A percentile compares a stretch with the other conserved stretches of the same genome.
Evolutionary conservation across 257 asterid genomes (phyloP).

Genomic region (Primulina eburnea): DNA sequence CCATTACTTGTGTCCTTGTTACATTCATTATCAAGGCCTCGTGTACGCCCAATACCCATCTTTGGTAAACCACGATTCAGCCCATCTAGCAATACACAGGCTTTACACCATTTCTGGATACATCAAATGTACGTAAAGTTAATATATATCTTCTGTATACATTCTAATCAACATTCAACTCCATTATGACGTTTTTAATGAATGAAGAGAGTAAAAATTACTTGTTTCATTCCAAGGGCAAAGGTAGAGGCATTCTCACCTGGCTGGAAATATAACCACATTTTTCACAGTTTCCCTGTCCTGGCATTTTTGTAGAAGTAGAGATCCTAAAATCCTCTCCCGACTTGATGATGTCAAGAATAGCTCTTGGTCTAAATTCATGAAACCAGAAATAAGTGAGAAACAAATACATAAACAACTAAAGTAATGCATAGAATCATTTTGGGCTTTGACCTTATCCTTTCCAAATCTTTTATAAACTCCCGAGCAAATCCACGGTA

Average conservation of each 20-base stretch:
- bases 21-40: conserved; percentile 42
- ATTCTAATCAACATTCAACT: neutral
- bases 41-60: conserved; percentile 10
- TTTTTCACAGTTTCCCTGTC: conserved; percentile 87
- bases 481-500: conserved; percentile 99
- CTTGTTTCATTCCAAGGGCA: neutral
- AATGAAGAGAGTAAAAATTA: neutral
- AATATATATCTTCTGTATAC: neutral
- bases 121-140: neutral
- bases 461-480: conserved; percentile 92
- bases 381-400: conserved; percentile 2
- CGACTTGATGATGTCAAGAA: conserved; percentile 82
- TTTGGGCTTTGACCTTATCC: conserved; percentile 50
- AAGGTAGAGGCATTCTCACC: conserved; percentile 42
- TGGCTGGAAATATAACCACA: conserved; percentile 98
- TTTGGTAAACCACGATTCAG: neutral
- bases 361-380: conserved; percentile 77
- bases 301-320: conserved; percentile 90
- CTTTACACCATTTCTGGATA: neutral
- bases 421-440: neutral
- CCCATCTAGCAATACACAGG: neutral
- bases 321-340: conserved; percentile 97
- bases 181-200: neutral
- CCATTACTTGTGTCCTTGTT: conserved; percentile 35
- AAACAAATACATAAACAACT: neutral